A percentile compares a stretch with the other conserved stretches of the same genome.
Evolutionary conservation across 495 filamentous ascomycete species (phyloP).

Genomic region (Aspergillus coremiiformis): DNA sequence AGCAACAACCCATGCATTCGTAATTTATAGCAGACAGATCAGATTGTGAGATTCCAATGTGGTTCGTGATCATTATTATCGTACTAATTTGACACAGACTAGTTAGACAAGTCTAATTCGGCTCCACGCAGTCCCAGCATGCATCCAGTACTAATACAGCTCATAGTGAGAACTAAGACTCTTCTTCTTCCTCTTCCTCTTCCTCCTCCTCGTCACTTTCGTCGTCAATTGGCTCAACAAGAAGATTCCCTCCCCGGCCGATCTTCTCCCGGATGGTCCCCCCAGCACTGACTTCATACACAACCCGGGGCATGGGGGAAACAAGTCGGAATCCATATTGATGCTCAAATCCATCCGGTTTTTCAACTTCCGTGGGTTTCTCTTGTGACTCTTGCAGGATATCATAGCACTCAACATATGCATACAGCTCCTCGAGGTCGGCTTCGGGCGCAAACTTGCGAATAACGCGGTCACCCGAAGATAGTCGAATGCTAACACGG

Average conservation of each 20-base stretch:
- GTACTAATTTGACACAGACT: background rate
- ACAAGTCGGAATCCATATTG: conserved; percentile 75
- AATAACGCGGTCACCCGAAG: conserved; percentile 62
- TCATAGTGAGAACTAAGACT: conserved; percentile 2
- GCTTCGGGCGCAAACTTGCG: conserved; percentile 60
- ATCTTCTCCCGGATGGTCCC: conserved; percentile 63
- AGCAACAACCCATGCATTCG: too few relatives aligned
- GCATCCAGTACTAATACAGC: conserved; percentile 2
- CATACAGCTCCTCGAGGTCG: conserved; percentile 82
- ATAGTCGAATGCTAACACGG: conserved; percentile 75
- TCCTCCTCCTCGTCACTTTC: conserved; percentile 49
- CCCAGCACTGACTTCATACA: conserved; percentile 58
- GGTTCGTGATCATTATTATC: background rate
- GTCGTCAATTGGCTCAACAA: conserved; percentile 65
- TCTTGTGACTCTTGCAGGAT: conserved; percentile 37
- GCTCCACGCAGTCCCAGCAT: background rate
- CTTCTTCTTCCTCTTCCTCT: conserved; percentile 49
- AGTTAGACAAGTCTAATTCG: background rate
- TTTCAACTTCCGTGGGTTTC: conserved; percentile 23
- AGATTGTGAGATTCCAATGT: background rate
- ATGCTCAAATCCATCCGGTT: conserved; percentile 67
- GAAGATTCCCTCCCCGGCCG: conserved; percentile 77
- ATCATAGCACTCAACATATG: conserved; percentile 90
- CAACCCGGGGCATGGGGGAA: conserved; percentile 71
- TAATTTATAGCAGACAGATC: too few relatives aligned